These are phyloP conservation scores for Pseudophaeomoniella oleicola DNA, from an alignment of 2,329 filamentous ascomycete species.

Conservation along the genomic window DNA sequence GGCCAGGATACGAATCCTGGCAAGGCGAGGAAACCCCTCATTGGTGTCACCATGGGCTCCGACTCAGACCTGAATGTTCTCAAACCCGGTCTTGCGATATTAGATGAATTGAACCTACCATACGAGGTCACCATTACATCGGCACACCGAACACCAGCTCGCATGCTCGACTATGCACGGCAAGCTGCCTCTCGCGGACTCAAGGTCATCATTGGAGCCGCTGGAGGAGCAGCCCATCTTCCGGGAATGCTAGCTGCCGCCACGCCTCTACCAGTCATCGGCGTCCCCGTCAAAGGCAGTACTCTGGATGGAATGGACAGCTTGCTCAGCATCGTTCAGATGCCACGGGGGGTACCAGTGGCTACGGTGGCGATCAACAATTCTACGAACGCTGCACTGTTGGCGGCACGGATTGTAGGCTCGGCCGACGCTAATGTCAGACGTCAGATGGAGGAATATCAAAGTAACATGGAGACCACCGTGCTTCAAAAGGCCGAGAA, in stretches of 20 bases:
- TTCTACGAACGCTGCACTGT: conserved; percentile 52
- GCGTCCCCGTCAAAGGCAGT: conserved; percentile 55
- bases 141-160: conserved; percentile 48
- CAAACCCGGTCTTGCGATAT: conserved; percentile 14
- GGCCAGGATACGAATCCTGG: not conserved
- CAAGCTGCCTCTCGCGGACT: conserved; percentile 45
- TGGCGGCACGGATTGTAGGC: conserved; percentile 52
- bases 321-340: conserved; percentile 53
- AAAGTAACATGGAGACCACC: conserved; percentile 12
- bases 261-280: conserved; percentile 56
- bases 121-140: conserved; percentile 20
- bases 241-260: conserved; percentile 54
- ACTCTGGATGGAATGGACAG: conserved; percentile 53
- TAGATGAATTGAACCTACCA: conserved; percentile 16
- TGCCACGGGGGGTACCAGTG: conserved; percentile 54
- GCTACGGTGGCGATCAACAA: conserved; percentile 62
- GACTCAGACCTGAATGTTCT: conserved; percentile 21
- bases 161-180: conserved; percentile 50
- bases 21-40: conserved; percentile 13
- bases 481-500: conserved; percentile 12
- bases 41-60: conserved; percentile 35
- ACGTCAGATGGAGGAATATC: conserved; percentile 10
- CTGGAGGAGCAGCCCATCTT: conserved; percentile 53
- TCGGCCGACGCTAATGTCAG: conserved; percentile 9
- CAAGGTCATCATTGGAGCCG: conserved; percentile 54